These are phyloP conservation scores for Sinapis alba DNA, from an alignment of 441 rosid genomes.

Conservation along the genomic window DNA sequence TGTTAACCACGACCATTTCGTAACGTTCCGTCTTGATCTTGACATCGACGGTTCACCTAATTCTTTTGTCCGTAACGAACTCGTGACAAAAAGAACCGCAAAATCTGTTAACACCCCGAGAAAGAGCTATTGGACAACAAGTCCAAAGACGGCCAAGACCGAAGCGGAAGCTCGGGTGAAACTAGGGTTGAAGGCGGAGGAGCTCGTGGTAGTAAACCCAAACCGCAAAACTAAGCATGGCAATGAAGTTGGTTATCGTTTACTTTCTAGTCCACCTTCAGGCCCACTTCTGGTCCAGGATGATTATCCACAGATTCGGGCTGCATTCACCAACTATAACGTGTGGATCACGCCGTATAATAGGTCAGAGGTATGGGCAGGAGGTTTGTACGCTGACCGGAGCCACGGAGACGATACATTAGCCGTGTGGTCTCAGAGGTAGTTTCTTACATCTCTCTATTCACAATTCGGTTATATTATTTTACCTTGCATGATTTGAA, in stretches of 20 bases:
- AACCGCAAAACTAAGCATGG: slow-evolving; percentile 57
- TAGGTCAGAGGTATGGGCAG: slow-evolving; percentile 64
- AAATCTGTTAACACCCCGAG: slow-evolving; percentile 44
- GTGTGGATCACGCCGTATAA: slow-evolving; percentile 71
- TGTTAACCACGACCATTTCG: slow-evolving; percentile 59
- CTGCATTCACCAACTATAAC: slow-evolving; percentile 54
- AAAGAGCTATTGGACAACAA: slow-evolving; percentile 64
- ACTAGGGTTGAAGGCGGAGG: slow-evolving; percentile 42
- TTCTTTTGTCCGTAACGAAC: slow-evolving; percentile 53
- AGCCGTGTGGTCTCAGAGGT: slow-evolving; percentile 53
- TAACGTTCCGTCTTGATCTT: slow-evolving; percentile 59
- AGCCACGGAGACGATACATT: slow-evolving; percentile 58
- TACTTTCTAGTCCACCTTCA: slow-evolving; percentile 42
- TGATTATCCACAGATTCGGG: slow-evolving; percentile 61
- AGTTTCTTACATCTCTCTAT: not conserved
- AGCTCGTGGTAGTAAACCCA: slow-evolving; percentile 56
- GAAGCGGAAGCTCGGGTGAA: slow-evolving; percentile 53
- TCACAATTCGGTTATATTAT: not conserved
- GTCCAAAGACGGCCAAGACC: slow-evolving; percentile 53
- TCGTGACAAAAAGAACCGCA: slow-evolving; percentile 36
- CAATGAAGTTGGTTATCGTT: slow-evolving; percentile 55
- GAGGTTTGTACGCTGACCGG: slow-evolving; percentile 53
- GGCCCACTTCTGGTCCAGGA: slow-evolving; percentile 44
- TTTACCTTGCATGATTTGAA: not conserved
- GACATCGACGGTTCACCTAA: slow-evolving; percentile 66